Conservation (phyloP, 805 yeast species). For the Schwanniomyces yamadae region DNA sequence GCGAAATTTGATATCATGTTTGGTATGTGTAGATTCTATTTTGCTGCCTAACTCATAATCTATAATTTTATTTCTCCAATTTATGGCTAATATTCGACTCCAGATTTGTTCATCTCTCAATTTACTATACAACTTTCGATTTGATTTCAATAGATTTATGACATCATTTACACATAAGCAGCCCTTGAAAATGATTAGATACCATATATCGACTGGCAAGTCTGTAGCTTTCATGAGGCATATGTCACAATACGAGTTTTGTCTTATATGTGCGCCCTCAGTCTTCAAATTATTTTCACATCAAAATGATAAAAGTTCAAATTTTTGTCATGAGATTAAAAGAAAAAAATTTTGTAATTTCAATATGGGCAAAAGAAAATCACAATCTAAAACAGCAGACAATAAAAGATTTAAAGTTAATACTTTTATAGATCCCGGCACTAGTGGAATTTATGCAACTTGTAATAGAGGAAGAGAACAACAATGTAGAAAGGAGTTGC, state of each 20-base stretch:
- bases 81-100: constrained; percentile 9
- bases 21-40: too few relatives aligned
- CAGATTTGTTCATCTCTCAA: constrained; percentile 14
- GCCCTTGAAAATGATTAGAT: constrained; percentile 10
- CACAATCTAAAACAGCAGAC: constrained; percentile 17
- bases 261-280: too few relatives aligned
- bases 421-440: constrained; percentile 74
- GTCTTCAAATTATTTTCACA: too few relatives aligned
- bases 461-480: constrained; percentile 80
- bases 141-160: constrained; percentile 6
- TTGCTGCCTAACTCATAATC: constrained; percentile 8
- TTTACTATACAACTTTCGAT: constrained; percentile 3
- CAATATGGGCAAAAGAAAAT: constrained; percentile 30
- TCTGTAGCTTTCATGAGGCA: constrained; percentile 4
- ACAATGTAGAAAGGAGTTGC: constrained; percentile 73
- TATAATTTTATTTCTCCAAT: constrained; percentile 6
- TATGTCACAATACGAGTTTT: too few relatives aligned
- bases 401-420: constrained; percentile 46
- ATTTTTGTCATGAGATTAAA: too few relatives aligned
- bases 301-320: too few relatives aligned
- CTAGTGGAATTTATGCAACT: constrained; percentile 86
- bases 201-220: constrained; percentile 19
- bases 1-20: too few relatives aligned
- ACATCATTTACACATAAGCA: constrained; percentile 10
- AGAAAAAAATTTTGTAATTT: too few relatives aligned